Percentiles rank a stretch among this genome's conserved stretches.
phyloP scores from a whole-genome alignment of 192 early-diverging fungal genomes.

The Cladochytrium replicatum region DNA sequence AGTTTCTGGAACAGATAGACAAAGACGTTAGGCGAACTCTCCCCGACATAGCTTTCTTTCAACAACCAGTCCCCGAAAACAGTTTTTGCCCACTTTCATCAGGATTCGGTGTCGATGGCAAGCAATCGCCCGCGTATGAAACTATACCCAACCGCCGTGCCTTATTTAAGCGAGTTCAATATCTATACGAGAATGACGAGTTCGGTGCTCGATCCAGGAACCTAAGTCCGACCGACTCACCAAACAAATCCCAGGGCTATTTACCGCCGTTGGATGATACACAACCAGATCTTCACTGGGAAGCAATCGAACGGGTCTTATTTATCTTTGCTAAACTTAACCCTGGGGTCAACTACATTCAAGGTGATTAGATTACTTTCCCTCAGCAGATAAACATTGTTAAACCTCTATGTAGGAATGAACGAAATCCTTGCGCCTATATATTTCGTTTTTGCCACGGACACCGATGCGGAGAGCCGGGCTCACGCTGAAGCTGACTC shows the following conservation, averaged over 20 bases:
- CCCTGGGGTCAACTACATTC: constrained; percentile 71
- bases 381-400: too few species aligned
- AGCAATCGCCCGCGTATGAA: too few species aligned
- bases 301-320: constrained; percentile 66
- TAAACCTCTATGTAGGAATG: too few species aligned
- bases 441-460: constrained; percentile 66
- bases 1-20: constrained; percentile 58
- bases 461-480: constrained; percentile 28
- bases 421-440: constrained; percentile 73
- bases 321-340: constrained; percentile 76
- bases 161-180: constrained; percentile 56
- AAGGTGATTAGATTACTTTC: too few species aligned
- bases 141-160: constrained; percentile 11
- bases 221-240: too few species aligned
- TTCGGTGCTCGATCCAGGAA: constrained; percentile 46
- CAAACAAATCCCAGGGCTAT: too few species aligned
- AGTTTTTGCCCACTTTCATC: constrained; percentile 3
- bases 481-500: constrained; percentile 71
- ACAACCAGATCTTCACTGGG: constrained; percentile 61
- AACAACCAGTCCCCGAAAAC: constrained; percentile 41
- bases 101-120: too few species aligned
- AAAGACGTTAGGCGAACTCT: constrained; percentile 65
- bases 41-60: constrained; percentile 68
- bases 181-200: constrained; percentile 44
- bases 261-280: constrained; percentile 5